Base-by-base conservation (phyloP, 1,284 basidiomycete genomes). In the Leccinum fallax region DNA sequence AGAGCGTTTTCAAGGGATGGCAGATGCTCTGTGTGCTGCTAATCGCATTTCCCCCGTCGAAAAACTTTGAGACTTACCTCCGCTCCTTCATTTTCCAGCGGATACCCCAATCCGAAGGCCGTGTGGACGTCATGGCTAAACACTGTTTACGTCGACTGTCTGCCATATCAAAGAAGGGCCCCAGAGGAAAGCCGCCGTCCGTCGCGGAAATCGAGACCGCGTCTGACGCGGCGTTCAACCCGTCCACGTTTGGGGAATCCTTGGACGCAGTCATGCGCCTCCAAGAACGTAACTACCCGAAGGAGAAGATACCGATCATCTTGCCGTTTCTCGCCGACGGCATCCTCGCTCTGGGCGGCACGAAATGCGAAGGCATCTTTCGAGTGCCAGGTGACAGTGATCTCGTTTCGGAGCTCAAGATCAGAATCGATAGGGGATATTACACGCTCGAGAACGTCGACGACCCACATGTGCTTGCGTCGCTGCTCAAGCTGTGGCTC, bases 301-400 rank as follows among this genome's bases (percentile, higher is more conserved):
- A 86, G 58, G 86, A 90, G 66, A 90, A 89, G 74, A 88, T 96
- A 7, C 95, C 95, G 13, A 93, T 95, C 74, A 91, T 97, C 69
- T 85, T 97, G 4, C 92, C 94, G 19, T 97, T 97, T 82, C 87
- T 97, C 34, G 88, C 93, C 1, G 91, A 96, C 68, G 93, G 92
- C 8, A 94, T 97, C 66, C 84, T 97, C 28, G 91, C 92, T 2
- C 81, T 95, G 4, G 93, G 94, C 1, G 94, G 94, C 2, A 85
- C 88, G 43, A 88, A 88, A 70, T 79, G 88, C 26, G 93, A 96
- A 70, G 95, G 95, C 32, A 94, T 96, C 64, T 97, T 96, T 78
- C 88, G 95, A 48, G 87, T 95, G 2, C 90, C 94, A 7, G 95
- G 94, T 0, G 94, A 97, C 74, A 83, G 84, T 11, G 95, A 97